phyloP scores from a whole-genome alignment of 495 filamentous ascomycete species.

The Corynascus novoguineensis region DNA sequence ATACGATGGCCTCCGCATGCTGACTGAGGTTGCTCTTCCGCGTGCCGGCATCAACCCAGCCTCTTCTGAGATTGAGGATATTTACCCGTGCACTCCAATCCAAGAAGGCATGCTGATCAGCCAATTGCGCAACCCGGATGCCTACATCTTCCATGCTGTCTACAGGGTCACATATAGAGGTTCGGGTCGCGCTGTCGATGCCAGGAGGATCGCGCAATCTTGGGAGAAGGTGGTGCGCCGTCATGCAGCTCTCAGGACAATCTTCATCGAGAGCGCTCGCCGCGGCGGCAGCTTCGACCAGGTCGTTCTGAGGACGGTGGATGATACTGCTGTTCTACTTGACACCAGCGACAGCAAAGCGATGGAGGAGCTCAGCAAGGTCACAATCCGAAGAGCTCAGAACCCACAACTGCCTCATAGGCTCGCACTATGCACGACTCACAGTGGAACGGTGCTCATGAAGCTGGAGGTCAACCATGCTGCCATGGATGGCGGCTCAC shows the following conservation, averaged over 20 bases:
- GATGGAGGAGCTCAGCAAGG: constrained; percentile 8
- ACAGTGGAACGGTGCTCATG: constrained; percentile 15
- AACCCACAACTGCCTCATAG: constrained; percentile 23
- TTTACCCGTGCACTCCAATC: constrained; percentile 53
- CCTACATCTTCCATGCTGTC: constrained; percentile 23
- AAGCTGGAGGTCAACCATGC: constrained; percentile 27
- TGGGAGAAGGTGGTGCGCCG: constrained; percentile 52
- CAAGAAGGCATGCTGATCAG: constrained; percentile 52
- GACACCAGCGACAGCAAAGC: constrained; percentile 7
- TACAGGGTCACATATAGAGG: constrained; percentile 15
- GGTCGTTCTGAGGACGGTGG: constrained; percentile 18
- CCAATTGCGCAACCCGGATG: constrained; percentile 20
- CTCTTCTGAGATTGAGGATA: constrained; percentile 27
- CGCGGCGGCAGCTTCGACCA: constrained; percentile 38
- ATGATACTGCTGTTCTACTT: constrained; percentile 14
- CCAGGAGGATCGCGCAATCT: constrained; percentile 38
- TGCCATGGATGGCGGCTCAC: constrained; percentile 29
- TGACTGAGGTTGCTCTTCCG: constrained; percentile 10
- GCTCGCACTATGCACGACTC: constrained; percentile 21
- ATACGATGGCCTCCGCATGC: constrained; percentile 15
- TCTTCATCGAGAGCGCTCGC: constrained; percentile 51
- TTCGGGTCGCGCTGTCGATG: constrained; percentile 28
- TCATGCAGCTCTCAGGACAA: constrained; percentile 50
- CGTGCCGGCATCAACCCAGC: constrained; percentile 19
- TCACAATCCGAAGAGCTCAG: constrained; percentile 1